A percentile compares a stretch with the other conserved stretches of the same genome.
These are phyloP conservation scores for Penicillium cataractarum DNA, from an alignment of 495 filamentous ascomycete genomes.

Conservation along the genomic window DNA sequence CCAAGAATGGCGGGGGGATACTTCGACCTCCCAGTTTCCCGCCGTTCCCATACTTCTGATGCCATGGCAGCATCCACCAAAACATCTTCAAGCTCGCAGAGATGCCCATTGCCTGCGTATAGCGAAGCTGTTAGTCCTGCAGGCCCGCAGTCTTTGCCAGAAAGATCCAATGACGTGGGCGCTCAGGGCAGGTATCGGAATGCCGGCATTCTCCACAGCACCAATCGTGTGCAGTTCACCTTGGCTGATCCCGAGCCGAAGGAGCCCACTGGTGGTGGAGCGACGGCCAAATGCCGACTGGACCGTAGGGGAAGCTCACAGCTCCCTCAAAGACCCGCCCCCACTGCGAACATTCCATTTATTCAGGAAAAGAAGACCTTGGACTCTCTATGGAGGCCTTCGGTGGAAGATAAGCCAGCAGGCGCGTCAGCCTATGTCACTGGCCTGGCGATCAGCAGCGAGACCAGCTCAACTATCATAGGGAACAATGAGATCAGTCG, in stretches of 20 bases:
- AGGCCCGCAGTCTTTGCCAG: slow-evolving; percentile 19
- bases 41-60: slow-evolving; percentile 39
- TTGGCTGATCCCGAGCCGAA: slow-evolving; percentile 29
- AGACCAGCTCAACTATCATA: slow-evolving; percentile 31
- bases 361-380: slow-evolving; percentile 32
- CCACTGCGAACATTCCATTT: slow-evolving; percentile 48
- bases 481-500: slow-evolving; percentile 38
- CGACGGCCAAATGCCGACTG: slow-evolving; percentile 34
- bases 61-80: slow-evolving; percentile 25
- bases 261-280: slow-evolving; percentile 25
- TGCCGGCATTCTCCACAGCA: slow-evolving; percentile 45
- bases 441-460: slow-evolving; percentile 35
- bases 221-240: slow-evolving; percentile 46
- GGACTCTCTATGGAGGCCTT: slow-evolving; percentile 30
- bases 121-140: slow-evolving; percentile 24
- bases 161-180: slow-evolving; percentile 19
- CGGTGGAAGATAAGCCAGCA: slow-evolving; percentile 35
- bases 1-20: slow-evolving; percentile 45
- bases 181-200: slow-evolving; percentile 44
- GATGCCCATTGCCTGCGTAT: slow-evolving; percentile 28
- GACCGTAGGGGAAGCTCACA: slow-evolving; percentile 34
- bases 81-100: slow-evolving; percentile 32
- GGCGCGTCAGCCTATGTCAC: slow-evolving; percentile 39
- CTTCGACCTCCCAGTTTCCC: slow-evolving; percentile 43
- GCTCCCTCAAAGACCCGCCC: slow-evolving; percentile 42